Evolutionary conservation across 768 basidiomycete genomes (phyloP).

Genomic region (Collybia sp.): DNA sequence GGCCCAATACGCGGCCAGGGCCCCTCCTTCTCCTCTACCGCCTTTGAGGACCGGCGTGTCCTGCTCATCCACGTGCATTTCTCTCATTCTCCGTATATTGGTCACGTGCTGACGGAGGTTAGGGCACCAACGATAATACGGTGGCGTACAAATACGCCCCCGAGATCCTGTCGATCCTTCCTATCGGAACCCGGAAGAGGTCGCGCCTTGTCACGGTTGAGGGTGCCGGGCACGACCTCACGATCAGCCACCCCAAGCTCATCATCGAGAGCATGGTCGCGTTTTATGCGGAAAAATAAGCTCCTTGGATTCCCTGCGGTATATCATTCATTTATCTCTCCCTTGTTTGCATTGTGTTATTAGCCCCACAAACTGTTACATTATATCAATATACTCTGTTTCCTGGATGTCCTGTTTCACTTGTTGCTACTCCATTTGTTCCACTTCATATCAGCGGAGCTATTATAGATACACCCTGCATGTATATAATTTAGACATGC

Average conservation of each 20-base stretch:
- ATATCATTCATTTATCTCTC: too few relatives aligned
- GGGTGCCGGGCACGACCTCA: constrained; percentile 50
- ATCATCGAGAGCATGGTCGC: too few relatives aligned
- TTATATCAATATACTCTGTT: too few relatives aligned
- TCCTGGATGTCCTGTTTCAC: too few relatives aligned
- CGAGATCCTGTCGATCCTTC: constrained; percentile 40
- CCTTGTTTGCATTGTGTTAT: too few relatives aligned
- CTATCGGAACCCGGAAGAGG: constrained; percentile 22
- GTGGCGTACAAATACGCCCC: constrained; percentile 52
- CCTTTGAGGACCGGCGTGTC: constrained; percentile 42
- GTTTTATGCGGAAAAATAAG: too few relatives aligned
- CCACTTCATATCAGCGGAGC: too few relatives aligned
- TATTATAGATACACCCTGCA: too few relatives aligned
- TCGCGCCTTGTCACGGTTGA: constrained; percentile 43
- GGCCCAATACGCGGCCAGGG: constrained; percentile 66
- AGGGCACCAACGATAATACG: constrained; percentile 59
- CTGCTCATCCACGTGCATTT: constrained; percentile 60
- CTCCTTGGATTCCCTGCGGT: too few relatives aligned
- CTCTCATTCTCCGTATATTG: neutral
- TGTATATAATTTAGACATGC: too few relatives aligned
- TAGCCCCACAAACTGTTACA: too few relatives aligned
- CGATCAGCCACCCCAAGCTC: constrained; percentile 28
- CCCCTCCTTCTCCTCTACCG: constrained; percentile 46
- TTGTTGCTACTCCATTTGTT: too few relatives aligned
- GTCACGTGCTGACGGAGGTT: constrained; percentile 7